These are phyloP conservation scores for Guadua angustifolia DNA, from an alignment of 176 grass and related monocot species.

Conservation along the genomic window DNA sequence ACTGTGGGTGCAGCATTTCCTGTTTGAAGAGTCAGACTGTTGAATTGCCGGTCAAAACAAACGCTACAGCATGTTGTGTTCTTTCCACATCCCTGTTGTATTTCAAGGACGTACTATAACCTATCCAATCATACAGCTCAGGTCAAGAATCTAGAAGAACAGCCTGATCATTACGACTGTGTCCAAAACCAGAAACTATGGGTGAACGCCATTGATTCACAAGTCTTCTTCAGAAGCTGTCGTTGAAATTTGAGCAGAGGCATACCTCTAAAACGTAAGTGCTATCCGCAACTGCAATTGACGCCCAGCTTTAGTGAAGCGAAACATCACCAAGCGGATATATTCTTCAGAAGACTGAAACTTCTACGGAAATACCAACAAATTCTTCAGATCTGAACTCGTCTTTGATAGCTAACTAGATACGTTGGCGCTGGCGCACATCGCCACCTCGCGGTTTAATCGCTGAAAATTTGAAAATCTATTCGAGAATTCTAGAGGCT, in stretches of 20 bases:
- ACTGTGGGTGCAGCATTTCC: neutral
- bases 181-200: neutral
- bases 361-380: neutral
- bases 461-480: too few species aligned
- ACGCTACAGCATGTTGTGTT: neutral
- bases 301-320: neutral
- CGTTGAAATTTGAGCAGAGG: neutral
- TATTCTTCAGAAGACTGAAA: neutral
- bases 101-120: neutral
- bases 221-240: neutral
- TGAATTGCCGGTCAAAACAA: slow-evolving; percentile 3
- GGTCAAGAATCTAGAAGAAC: neutral
- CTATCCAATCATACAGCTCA: neutral
- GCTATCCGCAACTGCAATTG: neutral
- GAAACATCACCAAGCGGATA: neutral
- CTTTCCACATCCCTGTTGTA: neutral
- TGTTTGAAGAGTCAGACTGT: neutral
- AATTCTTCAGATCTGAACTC: neutral
- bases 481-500: too few species aligned
- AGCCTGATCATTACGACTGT: neutral
- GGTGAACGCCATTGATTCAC: neutral
- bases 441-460: too few species aligned
- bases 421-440: too few species aligned
- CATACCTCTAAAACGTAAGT: neutral
- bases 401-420: neutral